Base-by-base conservation (phyloP, 768 basidiomycete genomes). In the Peribolospora kevripleyi region DNA sequence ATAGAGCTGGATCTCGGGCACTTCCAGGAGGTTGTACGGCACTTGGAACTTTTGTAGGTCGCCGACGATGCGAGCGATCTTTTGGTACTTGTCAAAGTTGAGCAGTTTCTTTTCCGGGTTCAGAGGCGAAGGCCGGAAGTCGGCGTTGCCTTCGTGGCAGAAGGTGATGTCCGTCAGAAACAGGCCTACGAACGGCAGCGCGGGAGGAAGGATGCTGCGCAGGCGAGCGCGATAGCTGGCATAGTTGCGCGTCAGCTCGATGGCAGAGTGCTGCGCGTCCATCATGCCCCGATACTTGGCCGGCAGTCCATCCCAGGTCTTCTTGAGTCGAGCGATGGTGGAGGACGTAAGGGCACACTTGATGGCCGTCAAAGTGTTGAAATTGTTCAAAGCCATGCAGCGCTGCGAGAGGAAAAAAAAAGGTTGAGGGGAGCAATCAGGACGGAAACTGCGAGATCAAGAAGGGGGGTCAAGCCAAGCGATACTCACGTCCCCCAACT, bases 41-140 rank as follows among this genome's bases (percentile, higher is more conserved):
- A 78, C 75, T 66, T 93, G 87, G 70, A 90, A 90, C 36, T 86
- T 81, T 67, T 86, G 85, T 76, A 90, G 83, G 66, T 90, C 86
- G 42, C 54, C 53, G 60, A 71, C 54, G 38, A 62, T 61, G 14
- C 58, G 60, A 2, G 61, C 56, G 55, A 64, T 63, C 58, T 60
- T 61, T 61, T 83, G 82, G 62, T 93, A 97, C 67, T 93, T 91
- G 68, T 90, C 91, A 64, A 93, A 88, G 68, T 98, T 98, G 65
- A 97, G 74, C 45, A 98, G 69, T 61, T 79, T 82, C 68, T 84
- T 80, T 56, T 75, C 75, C 1, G 81, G 72, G 54, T 78, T 78
- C 55, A 76, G 67, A 0, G 87, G 83, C 5, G 88, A 84, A 11
- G 78, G 75, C 60, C 91, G 76, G 61, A 81, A 73, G 10, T 83